phyloP scores from a whole-genome alignment of 495 filamentous ascomycete genomes.

The Penicillium paxilli region DNA sequence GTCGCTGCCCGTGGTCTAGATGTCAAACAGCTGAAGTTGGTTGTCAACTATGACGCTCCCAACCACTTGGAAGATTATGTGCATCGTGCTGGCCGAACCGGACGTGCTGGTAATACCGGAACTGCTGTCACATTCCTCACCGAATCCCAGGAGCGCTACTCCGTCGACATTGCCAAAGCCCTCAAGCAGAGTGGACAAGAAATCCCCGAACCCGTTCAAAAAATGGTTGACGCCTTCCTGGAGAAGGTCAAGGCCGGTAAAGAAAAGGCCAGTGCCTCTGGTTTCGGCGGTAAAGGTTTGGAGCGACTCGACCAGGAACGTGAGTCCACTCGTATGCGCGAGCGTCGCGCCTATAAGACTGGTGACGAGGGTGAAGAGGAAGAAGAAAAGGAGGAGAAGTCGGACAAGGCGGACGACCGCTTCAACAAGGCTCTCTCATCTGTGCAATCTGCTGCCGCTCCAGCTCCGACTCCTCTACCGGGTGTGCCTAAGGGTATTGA shows the following conservation, averaged over 20 bases:
- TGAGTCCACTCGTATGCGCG: conserved; percentile 76
- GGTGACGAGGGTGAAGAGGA: conserved; percentile 88
- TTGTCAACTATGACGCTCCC: conserved; percentile 95
- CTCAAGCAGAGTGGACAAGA: conserved; percentile 86
- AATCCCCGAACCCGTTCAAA: conserved; percentile 70
- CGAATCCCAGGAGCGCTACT: conserved; percentile 85
- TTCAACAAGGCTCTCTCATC: conserved; percentile 66
- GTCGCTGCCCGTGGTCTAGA: conserved; percentile 95
- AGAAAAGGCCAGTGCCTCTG: conserved; percentile 76
- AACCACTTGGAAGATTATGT: conserved; percentile 99
- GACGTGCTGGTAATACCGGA: conserved; percentile 90
- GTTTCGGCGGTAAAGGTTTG: conserved; percentile 93
- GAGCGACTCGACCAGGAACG: conserved; percentile 90
- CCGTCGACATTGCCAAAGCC: conserved; percentile 88
- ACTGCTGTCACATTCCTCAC: conserved; percentile 95
- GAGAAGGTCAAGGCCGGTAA: conserved; percentile 93
- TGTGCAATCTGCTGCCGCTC: conserved; percentile 56
- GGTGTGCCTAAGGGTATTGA: conserved; percentile 65
- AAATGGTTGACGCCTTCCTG: conserved; percentile 65
- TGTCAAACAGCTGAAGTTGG: conserved; percentile 93
- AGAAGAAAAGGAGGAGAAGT: conserved; percentile 72
- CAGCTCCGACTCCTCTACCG: conserved; percentile 42
- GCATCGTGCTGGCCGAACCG: conserved; percentile 91
- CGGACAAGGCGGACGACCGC: conserved; percentile 55
- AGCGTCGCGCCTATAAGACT: conserved; percentile 86